Evolutionary conservation across 192 early-diverging fungal species (phyloP).

Genomic region (Spizellomyces sp.): DNA sequence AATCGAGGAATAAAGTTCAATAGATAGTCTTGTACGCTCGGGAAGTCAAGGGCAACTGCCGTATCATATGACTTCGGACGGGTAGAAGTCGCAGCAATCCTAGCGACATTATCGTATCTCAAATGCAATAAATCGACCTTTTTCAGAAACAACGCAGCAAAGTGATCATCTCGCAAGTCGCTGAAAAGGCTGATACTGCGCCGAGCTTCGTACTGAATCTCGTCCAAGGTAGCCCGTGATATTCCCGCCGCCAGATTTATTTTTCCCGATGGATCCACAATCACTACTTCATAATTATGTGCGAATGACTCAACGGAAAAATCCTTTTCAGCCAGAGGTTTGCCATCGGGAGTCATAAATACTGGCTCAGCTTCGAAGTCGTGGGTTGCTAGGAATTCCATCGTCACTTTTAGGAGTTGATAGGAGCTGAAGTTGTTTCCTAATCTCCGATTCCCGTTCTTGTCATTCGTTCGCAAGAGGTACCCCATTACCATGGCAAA

Average conservation of each 20-base stretch:
- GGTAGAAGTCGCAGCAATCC: conserved; percentile 18
- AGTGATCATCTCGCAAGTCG: conserved; percentile 67
- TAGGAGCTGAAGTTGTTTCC: conserved; percentile 75
- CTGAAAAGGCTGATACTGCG: conserved; percentile 66
- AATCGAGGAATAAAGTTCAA: conserved; percentile 34
- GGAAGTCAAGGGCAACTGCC: conserved; percentile 41
- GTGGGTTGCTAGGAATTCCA: conserved; percentile 70
- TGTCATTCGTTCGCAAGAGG: conserved; percentile 69
- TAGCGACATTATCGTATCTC: conserved; percentile 71
- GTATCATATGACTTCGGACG: conserved; percentile 32
- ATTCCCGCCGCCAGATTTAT: conserved; percentile 81
- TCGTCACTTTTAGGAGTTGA: conserved; percentile 81
- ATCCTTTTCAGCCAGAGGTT: conserved; percentile 56
- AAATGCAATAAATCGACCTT: conserved; percentile 64
- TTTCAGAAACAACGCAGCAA: conserved; percentile 77
- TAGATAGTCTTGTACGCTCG: conserved; percentile 35
- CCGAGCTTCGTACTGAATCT: conserved; percentile 74
- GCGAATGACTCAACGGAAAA: conserved; percentile 66
- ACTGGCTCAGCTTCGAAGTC: conserved; percentile 41
- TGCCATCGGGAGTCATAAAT: conserved; percentile 67
- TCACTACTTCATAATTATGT: conserved; percentile 71
- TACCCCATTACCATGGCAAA: conserved; percentile 88
- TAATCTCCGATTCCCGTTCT: conserved; percentile 47
- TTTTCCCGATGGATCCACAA: conserved; percentile 83
- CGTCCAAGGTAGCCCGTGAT: conserved; percentile 62